These are phyloP conservation scores for Mycosphaerella sp. DNA, from an alignment of 2,329 filamentous ascomycete species.

Conservation along the genomic window DNA sequence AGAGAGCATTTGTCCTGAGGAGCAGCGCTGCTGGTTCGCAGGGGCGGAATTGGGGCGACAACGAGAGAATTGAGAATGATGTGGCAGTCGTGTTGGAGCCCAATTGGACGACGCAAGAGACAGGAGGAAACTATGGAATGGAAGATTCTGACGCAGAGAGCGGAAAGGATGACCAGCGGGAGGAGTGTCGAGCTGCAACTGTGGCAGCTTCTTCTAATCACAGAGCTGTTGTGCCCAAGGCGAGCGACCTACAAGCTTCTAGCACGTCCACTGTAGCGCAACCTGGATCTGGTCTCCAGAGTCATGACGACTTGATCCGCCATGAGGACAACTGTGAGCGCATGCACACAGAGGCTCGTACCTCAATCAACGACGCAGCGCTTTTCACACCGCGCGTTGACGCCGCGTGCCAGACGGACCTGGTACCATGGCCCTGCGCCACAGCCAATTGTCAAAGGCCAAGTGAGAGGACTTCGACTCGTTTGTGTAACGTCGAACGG, in stretches of 20 bases:
- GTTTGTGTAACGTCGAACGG: background rate
- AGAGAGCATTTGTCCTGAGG: background rate
- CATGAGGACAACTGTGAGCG: too few relatives aligned
- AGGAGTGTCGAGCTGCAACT: too few relatives aligned
- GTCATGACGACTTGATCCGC: too few relatives aligned
- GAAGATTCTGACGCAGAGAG: too few relatives aligned
- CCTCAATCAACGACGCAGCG: background rate
- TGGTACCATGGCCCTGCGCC: constrained; percentile 3
- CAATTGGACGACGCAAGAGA: too few relatives aligned
- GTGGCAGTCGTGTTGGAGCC: background rate
- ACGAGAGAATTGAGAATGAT: background rate
- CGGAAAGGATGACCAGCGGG: too few relatives aligned
- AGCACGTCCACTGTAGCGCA: too few relatives aligned
- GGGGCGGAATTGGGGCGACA: background rate
- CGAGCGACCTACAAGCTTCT: too few relatives aligned
- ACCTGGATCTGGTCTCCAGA: too few relatives aligned
- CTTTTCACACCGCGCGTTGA: background rate
- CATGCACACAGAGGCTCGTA: background rate
- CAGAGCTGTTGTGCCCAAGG: too few relatives aligned
- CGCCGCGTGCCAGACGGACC: background rate
- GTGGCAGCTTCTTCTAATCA: too few relatives aligned
- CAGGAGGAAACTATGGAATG: too few relatives aligned
- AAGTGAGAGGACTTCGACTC: background rate
- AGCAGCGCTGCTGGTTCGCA: background rate
- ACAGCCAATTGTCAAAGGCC: background rate